Evolutionary conservation across 208 protist species (phyloP).

Genomic region (Crithidia expoeki): DNA sequence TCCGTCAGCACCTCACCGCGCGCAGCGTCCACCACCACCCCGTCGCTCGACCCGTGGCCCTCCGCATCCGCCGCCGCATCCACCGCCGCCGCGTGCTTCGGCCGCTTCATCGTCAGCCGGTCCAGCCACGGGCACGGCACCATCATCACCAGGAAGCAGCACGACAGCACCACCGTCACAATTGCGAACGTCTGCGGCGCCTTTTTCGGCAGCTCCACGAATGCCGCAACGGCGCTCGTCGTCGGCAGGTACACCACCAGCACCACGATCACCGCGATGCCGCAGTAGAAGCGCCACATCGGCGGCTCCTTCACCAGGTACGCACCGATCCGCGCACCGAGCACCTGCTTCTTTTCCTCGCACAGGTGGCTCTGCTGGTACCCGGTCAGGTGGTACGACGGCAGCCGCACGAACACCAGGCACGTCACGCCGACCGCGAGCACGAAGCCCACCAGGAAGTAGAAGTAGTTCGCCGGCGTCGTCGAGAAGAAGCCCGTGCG

Average conservation of each 20-base stretch:
- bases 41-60: slow-evolving; percentile 47
- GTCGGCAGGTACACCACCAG: slow-evolving; percentile 59
- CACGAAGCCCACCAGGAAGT: slow-evolving; percentile 44
- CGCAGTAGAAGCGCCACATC: slow-evolving; percentile 54
- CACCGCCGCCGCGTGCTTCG: background rate
- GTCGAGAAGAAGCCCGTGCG: slow-evolving; percentile 40
- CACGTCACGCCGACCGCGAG: slow-evolving; percentile 21
- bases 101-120: background rate
- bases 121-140: slow-evolving; percentile 34
- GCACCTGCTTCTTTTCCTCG: slow-evolving; percentile 38
- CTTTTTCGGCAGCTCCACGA: slow-evolving; percentile 27
- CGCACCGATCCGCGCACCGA: slow-evolving; percentile 36
- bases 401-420: slow-evolving; percentile 53
- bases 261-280: slow-evolving; percentile 48
- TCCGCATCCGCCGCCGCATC: no score
- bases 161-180: slow-evolving; percentile 29
- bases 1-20: slow-evolving; percentile 12
- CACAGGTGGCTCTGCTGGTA: slow-evolving; percentile 40
- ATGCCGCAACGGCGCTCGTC: slow-evolving; percentile 48
- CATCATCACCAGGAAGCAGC: slow-evolving; percentile 26
- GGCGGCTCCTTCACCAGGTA: slow-evolving; percentile 62
- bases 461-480: slow-evolving; percentile 35
- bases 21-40: slow-evolving; percentile 43
- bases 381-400: slow-evolving; percentile 59
- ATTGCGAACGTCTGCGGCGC: slow-evolving; percentile 47